Evolutionary conservation across 169 alveolate species (phyloP), one percentile per base, ranked within the genome.

Genomic region (Plasmodium vivax): DNA sequence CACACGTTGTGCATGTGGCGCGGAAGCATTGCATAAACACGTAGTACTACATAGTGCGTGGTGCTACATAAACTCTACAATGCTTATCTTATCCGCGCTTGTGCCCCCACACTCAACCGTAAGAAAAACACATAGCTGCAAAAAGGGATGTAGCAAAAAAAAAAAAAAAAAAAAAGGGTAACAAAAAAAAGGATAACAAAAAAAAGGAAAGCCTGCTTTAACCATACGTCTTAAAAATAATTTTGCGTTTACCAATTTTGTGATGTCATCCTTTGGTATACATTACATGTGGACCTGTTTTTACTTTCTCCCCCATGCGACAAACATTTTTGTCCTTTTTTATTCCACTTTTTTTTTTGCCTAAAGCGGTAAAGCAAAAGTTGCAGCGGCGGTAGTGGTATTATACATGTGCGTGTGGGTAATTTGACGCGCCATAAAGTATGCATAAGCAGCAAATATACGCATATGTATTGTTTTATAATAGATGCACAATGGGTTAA

Each of bases 331-430:
- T 68, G 32, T 68, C 38, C 38, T 68, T 2, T 68, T 68, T 68
- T 68, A n/a, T 58, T 6, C n/a, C 12, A 9, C 6, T 68, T 68
- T 68, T 23, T 68, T 68, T 68, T 68, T 23, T 68, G 32, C 38
- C 77, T 19, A 68, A 27, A 68, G 38, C 32, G 32, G 38, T 68
- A 68, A 62, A 23, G 43, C 34, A 68, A 58, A 68, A 8, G 77
- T 68, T 68, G 77, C 77, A 68, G 77, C 77, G n/a, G 77, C n/a
- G 77, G 77, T 68, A 16, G 77, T 68, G 38, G n/a, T n/a, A 23
- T 23, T 23, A 23, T 23, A 68, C 36, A 68, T 68, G 62, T 51
- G 77, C 77, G 38, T 68, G 77, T 68, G 38, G 77, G 77, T 68
- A 16, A 68, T 30, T 23, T 6, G 38, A 23, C 41, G 77, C 27